These are phyloP conservation scores for Hypoxylon lienhwacheense DNA, from an alignment of 495 filamentous ascomycete species.

Conservation along the genomic window DNA sequence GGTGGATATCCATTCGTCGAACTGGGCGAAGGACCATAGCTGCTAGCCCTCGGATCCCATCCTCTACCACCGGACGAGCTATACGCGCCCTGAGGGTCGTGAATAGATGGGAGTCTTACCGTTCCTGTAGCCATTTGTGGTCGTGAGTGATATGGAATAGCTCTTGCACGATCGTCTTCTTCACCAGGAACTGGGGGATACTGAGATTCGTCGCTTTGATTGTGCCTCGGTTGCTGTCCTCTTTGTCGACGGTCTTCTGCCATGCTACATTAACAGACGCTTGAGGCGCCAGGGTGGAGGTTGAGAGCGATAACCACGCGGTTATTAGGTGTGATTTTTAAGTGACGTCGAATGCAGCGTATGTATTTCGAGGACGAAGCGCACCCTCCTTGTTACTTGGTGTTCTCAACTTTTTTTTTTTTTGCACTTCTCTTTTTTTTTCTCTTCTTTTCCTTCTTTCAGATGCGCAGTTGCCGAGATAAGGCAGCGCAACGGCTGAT, in stretches of 20 bases:
- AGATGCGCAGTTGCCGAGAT: slow-evolving; percentile 12
- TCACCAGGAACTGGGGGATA: slow-evolving; percentile 54
- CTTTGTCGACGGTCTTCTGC: slow-evolving; percentile 47
- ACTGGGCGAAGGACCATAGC: slow-evolving; percentile 32
- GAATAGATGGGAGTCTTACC: slow-evolving; percentile 45
- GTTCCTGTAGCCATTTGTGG: slow-evolving; percentile 36
- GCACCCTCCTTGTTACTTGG: slow-evolving; percentile 5
- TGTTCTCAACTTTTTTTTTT: no score
- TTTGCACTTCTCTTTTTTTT: background rate
- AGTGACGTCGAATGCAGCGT: slow-evolving; percentile 14
- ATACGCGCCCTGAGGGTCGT: slow-evolving; percentile 36
- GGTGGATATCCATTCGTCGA: slow-evolving; percentile 36
- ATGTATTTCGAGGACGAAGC: slow-evolving; percentile 24
- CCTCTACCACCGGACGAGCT: slow-evolving; percentile 19
- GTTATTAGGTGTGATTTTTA: slow-evolving; percentile 13
- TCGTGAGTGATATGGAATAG: slow-evolving; percentile 39
- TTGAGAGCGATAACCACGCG: slow-evolving; percentile 22
- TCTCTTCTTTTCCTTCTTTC: slow-evolving; percentile 3
- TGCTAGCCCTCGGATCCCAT: slow-evolving; percentile 23
- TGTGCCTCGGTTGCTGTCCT: slow-evolving; percentile 44
- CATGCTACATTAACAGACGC: slow-evolving; percentile 43
- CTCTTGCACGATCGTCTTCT: slow-evolving; percentile 46
- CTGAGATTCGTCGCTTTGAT: slow-evolving; percentile 43
- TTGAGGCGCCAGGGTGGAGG: slow-evolving; percentile 31
- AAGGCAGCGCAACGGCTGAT: slow-evolving; percentile 2